phyloP scores from a whole-genome alignment of 306 rosid species.

The Prunus mongolica region DNA sequence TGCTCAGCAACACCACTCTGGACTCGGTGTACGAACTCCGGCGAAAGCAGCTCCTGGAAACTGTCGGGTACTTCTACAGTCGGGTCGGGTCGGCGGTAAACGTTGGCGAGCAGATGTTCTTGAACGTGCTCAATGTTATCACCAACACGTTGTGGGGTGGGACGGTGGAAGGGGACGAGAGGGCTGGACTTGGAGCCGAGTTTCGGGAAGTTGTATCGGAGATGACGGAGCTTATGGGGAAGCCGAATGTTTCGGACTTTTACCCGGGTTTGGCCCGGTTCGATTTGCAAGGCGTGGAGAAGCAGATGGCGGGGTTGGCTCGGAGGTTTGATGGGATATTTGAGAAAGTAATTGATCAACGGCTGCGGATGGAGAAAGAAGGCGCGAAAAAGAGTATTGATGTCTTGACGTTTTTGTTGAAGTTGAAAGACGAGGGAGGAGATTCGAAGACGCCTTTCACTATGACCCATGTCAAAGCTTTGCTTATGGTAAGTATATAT shows the following conservation, averaged over 20 bases:
- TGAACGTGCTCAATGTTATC: slow-evolving; percentile 58
- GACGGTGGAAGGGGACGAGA: slow-evolving; percentile 51
- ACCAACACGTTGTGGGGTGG: slow-evolving; percentile 79
- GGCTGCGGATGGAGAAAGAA: slow-evolving; percentile 9
- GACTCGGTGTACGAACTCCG: slow-evolving; percentile 64
- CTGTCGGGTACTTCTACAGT: slow-evolving; percentile 22
- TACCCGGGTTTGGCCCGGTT: slow-evolving; percentile 66
- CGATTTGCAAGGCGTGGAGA: slow-evolving; percentile 67
- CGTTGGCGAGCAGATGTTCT: slow-evolving; percentile 52
- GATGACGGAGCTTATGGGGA: slow-evolving; percentile 39
- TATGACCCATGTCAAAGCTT: slow-evolving; percentile 47
- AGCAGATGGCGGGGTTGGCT: slow-evolving; percentile 31
- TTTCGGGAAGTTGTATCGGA: slow-evolving; percentile 49
- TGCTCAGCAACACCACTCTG: slow-evolving; percentile 53
- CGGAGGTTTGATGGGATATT: slow-evolving; percentile 51
- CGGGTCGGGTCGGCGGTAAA: slow-evolving; percentile 47
- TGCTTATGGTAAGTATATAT: slow-evolving; percentile 50
- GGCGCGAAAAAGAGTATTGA: slow-evolving; percentile 21
- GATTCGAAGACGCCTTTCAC: slow-evolving; percentile 57
- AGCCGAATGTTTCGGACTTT: slow-evolving; percentile 70
- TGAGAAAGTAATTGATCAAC: slow-evolving; percentile 42
- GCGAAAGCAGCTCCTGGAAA: slow-evolving; percentile 43
- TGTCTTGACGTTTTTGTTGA: slow-evolving; percentile 56
- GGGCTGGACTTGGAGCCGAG: slow-evolving; percentile 44
- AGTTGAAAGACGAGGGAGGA: slow-evolving; percentile 43